A percentile compares a stretch with the other conserved stretches of the same genome.
Conservation (phyloP, 768 basidiomycete genomes). For the Neoboletus subvelutipes region DNA sequence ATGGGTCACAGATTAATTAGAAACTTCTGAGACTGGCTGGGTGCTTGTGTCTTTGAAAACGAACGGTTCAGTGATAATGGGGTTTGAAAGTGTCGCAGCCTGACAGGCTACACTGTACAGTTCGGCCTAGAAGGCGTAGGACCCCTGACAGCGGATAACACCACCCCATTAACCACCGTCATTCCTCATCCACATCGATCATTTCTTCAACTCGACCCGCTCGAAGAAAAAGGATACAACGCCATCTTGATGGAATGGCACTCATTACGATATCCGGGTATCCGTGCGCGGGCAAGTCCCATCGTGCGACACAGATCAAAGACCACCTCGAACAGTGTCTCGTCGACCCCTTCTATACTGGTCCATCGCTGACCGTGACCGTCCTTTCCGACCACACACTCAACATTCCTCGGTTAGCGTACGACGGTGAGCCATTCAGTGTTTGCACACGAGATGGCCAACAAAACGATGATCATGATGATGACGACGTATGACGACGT, state of each 20-base stretch:
- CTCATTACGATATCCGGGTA: constrained; percentile 86
- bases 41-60: not conserved
- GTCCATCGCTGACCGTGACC: constrained; percentile 43
- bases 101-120: no score
- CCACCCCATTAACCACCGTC: not conserved
- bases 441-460: not conserved
- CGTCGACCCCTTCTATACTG: constrained; percentile 48
- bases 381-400: constrained; percentile 76
- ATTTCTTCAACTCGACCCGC: not conserved
- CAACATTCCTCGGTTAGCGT: constrained; percentile 60
- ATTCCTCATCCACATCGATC: not conserved
- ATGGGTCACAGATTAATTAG: not conserved
- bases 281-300: constrained; percentile 85
- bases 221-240: not conserved
- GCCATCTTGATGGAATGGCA: constrained; percentile 60
- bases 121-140: not conserved
- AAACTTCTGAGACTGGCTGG: not conserved
- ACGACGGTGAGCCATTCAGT: constrained; percentile 57
- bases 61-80: not conserved
- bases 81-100: no score
- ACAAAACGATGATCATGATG: not conserved
- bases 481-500: not conserved
- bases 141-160: not conserved
- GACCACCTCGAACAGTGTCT: constrained; percentile 55
- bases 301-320: constrained; percentile 64